These are phyloP conservation scores for Solanum infundibuliforme DNA, from an alignment of 257 asterid genomes.

Conservation along the genomic window DNA sequence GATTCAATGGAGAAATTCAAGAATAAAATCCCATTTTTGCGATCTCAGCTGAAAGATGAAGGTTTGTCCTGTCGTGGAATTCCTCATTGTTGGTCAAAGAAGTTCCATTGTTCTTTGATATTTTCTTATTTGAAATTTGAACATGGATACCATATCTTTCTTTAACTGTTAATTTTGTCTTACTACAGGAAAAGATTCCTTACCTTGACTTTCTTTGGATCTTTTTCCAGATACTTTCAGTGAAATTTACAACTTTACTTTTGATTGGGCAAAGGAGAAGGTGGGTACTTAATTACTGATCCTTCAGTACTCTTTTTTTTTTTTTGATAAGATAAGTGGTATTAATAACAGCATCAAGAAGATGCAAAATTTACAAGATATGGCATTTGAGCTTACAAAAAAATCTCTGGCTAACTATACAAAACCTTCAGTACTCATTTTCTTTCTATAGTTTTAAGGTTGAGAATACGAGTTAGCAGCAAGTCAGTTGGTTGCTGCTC, in stretches of 20 bases:
- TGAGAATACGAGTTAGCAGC: background rate
- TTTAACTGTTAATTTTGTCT: background rate
- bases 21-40: slow-evolving; percentile 82
- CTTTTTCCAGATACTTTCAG: slow-evolving; percentile 60
- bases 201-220: background rate
- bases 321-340: too few relatives aligned
- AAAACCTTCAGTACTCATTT: background rate
- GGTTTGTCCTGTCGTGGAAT: slow-evolving; percentile 41
- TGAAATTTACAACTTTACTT: slow-evolving; percentile 90
- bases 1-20: slow-evolving; percentile 85
- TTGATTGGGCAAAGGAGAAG: slow-evolving; percentile 99
- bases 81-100: slow-evolving; percentile 2
- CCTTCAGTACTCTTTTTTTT: background rate
- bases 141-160: background rate
- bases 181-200: background rate
- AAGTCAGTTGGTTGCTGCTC: background rate
- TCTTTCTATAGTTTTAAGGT: background rate
- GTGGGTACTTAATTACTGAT: slow-evolving; percentile 17
- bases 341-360: too few relatives aligned
- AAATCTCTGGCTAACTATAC: too few relatives aligned
- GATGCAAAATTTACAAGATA: too few relatives aligned
- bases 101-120: background rate
- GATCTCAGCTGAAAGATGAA: slow-evolving; percentile 87
- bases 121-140: background rate
- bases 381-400: too few relatives aligned